phyloP scores from a whole-genome alignment of 2,329 filamentous ascomycete genomes.

The Pseudogymnoascus sp. region DNA sequence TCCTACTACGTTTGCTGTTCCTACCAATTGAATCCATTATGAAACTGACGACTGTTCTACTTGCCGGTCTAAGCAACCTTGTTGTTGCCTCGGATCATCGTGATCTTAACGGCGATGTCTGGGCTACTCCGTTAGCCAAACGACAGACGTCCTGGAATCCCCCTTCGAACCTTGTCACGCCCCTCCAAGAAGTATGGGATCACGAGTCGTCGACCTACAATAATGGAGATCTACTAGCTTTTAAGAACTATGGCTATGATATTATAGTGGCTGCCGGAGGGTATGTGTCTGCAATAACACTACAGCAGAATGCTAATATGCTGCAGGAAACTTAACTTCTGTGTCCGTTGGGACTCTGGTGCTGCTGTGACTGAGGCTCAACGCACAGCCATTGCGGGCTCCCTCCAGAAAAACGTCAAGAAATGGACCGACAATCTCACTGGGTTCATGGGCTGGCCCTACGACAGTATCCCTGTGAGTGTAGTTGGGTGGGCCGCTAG shows the following conservation, averaged over 20 bases:
- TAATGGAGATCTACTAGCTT: slow-evolving; percentile 2
- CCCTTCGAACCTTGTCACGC: slow-evolving; percentile 2
- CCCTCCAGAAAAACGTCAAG: slow-evolving; percentile 31
- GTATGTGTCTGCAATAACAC: neutral
- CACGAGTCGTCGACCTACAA: slow-evolving; percentile 6
- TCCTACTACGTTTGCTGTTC: neutral
- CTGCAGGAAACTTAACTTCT: slow-evolving; percentile 32
- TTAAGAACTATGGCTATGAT: slow-evolving; percentile 13
- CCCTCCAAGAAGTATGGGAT: slow-evolving; percentile 10
- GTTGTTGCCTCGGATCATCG: neutral
- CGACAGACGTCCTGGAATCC: slow-evolving; percentile 8
- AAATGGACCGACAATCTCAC: slow-evolving; percentile 38
- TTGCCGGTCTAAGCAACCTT: neutral
- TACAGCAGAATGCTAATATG: neutral
- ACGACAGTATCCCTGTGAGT: slow-evolving; percentile 32
- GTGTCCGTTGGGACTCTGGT: slow-evolving; percentile 39
- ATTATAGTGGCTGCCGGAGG: slow-evolving; percentile 6
- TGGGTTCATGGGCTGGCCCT: slow-evolving; percentile 39
- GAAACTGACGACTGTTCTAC: neutral
- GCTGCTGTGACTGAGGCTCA: slow-evolving; percentile 32
- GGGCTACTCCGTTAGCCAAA: neutral
- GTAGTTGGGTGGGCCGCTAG: slow-evolving; percentile 40
- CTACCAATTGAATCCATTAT: neutral
- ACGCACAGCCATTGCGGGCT: slow-evolving; percentile 31
- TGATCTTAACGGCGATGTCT: slow-evolving; percentile 5